Conservation (phyloP, 192 early-diverging fungal species). For the Dissophora globulifera region DNA sequence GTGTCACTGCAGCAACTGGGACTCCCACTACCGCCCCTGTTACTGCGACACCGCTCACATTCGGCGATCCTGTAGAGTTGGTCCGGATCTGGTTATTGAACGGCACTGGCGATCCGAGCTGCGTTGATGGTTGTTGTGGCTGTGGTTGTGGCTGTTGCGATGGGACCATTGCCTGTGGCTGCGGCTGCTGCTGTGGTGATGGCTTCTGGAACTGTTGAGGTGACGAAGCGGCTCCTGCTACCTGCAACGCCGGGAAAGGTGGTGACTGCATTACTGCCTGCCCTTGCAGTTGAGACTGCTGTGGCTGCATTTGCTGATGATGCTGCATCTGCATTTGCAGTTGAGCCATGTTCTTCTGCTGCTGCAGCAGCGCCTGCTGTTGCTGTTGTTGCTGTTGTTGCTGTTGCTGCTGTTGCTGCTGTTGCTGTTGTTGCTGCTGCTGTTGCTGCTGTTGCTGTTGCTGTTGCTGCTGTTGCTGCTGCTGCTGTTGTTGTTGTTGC, state of each 20-base stretch:
- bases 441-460: conserved; percentile 16
- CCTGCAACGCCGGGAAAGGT: conserved; percentile 3
- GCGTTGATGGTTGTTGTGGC: background rate
- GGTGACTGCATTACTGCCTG: conserved; percentile 14
- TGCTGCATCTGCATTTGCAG: too few relatives aligned
- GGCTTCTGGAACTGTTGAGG: conserved; percentile 10
- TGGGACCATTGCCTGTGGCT: too few relatives aligned
- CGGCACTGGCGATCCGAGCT: conserved; percentile 32
- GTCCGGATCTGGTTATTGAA: conserved; percentile 32
- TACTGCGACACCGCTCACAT: background rate
- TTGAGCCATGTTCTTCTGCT: too few relatives aligned
- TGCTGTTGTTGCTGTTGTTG: conserved; percentile 10
- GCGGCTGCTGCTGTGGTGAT: conserved; percentile 1
- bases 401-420: conserved; percentile 9
- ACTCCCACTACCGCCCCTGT: background rate
- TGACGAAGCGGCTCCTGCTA: background rate
- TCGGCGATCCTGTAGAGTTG: conserved; percentile 31
- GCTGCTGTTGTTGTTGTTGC: conserved; percentile 24
- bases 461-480: conserved; percentile 28
- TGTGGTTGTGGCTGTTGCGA: conserved; percentile 16
- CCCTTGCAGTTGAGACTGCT: too few relatives aligned
- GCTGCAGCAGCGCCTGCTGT: background rate
- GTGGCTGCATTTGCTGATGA: too few relatives aligned
- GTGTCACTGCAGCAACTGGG: background rate
- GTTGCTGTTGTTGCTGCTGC: conserved; percentile 31